These are phyloP conservation scores for Candida krabiensis DNA, from an alignment of 805 yeast species.

Conservation along the genomic window DNA sequence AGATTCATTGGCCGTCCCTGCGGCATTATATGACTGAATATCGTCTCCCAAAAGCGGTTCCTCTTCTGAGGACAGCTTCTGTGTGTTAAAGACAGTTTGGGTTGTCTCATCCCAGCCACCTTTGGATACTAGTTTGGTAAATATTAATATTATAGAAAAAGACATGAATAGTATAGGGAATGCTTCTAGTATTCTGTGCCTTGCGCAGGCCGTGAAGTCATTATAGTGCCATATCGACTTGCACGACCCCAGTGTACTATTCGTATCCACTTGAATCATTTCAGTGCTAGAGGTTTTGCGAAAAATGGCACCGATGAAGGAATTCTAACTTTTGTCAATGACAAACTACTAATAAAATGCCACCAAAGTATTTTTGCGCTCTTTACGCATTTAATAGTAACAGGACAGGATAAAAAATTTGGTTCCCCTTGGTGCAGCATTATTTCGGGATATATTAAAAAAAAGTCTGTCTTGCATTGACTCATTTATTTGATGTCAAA, in stretches of 20 bases:
- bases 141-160: conserved; percentile 31
- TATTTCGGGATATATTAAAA: no score
- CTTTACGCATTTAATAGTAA: no score
- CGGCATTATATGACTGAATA: conserved; percentile 18
- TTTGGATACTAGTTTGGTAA: conserved; percentile 1
- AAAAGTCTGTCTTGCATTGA: no score
- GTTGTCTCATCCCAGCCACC: conserved; percentile 1
- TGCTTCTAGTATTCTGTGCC: conserved; percentile 37
- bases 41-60: conserved; percentile 16
- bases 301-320: no score
- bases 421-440: no score
- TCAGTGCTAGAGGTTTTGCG: no score
- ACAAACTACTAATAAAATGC: no score
- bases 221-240: conserved; percentile 33
- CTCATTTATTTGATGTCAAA: no score
- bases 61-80: conserved; percentile 14
- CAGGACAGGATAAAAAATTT: no score
- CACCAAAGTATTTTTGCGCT: no score
- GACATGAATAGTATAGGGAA: conserved; percentile 32
- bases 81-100: not conserved
- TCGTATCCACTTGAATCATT: conserved; percentile 3
- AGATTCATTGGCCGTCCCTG: conserved; percentile 16
- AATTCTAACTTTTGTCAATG: no score
- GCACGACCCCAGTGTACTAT: conserved; percentile 15
- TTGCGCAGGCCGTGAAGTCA: conserved; percentile 50